Conservation (phyloP, 225 moss, liverwort and hornwort genomes). For the Physcomitrellopsis africana region DNA sequence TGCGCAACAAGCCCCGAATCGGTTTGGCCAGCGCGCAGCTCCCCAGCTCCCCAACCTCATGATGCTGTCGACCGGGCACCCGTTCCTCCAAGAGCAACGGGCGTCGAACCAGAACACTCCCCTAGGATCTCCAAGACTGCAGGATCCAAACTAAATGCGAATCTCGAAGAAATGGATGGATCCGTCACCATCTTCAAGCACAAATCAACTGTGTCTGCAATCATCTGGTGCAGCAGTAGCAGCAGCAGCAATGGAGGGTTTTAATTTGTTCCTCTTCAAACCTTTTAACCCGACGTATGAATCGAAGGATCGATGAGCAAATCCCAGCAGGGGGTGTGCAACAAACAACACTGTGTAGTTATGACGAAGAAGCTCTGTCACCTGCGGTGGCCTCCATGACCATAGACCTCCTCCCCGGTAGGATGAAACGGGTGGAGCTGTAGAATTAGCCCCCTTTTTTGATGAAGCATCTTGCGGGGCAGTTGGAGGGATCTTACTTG, state of each 20-base stretch:
- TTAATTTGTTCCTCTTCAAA: neutral
- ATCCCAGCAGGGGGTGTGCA: constrained; percentile 17
- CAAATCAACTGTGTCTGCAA: neutral
- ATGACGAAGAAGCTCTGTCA: constrained; percentile 29
- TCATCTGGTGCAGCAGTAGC: constrained; percentile 4
- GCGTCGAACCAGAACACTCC: constrained; percentile 97
- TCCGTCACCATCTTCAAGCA: neutral
- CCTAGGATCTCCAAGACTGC: constrained; percentile 86
- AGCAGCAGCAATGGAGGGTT: constrained; percentile 17
- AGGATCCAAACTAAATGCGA: constrained; percentile 45
- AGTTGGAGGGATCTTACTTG: constrained; percentile 37
- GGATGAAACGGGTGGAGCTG: too few species aligned
- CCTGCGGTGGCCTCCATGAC: constrained; percentile 38
- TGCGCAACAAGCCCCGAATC: constrained; percentile 63
- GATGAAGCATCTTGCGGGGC: constrained; percentile 35
- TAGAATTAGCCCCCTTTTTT: constrained; percentile 41
- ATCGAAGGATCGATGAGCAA: neutral
- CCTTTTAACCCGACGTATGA: constrained; percentile 6
- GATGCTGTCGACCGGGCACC: constrained; percentile 80
- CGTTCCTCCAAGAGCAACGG: constrained; percentile 94
- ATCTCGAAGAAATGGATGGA: too few species aligned
- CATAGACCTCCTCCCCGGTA: too few species aligned
- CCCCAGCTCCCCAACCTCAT: constrained; percentile 76
- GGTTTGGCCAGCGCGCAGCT: constrained; percentile 63
- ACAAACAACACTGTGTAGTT: constrained; percentile 47